Conservation (phyloP, 108 stramenopile species). For the Fistulifera pelliculosa region DNA sequence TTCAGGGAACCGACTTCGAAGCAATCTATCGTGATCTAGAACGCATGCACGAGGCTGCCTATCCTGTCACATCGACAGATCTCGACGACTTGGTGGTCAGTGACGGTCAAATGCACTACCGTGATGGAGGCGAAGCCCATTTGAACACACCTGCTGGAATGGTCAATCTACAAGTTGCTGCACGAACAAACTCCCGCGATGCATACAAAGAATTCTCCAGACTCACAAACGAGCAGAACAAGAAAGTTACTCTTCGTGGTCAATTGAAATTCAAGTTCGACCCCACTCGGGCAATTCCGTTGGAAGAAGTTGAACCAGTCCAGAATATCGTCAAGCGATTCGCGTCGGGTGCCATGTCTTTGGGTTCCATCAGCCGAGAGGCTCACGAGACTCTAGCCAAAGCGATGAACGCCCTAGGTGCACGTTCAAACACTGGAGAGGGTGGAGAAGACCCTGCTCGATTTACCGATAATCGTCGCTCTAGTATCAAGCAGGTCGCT, state of each 20-base stretch:
- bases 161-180: slow-evolving; percentile 90
- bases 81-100: slow-evolving; percentile 77
- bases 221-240: slow-evolving; percentile 79
- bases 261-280: slow-evolving; percentile 89
- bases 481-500: slow-evolving; percentile 91
- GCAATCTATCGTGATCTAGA: slow-evolving; percentile 92
- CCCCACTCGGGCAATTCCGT: slow-evolving; percentile 68
- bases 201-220: slow-evolving; percentile 91
- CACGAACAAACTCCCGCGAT: slow-evolving; percentile 86
- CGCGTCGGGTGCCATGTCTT: slow-evolving; percentile 92
- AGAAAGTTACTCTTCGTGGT: slow-evolving; percentile 88
- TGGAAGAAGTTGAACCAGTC: slow-evolving; percentile 89
- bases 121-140: slow-evolving; percentile 95
- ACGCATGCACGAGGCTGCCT: slow-evolving; percentile 81
- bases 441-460: slow-evolving; percentile 91
- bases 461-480: slow-evolving; percentile 84
- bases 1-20: slow-evolving; percentile 93
- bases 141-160: slow-evolving; percentile 91
- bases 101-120: slow-evolving; percentile 94
- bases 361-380: slow-evolving; percentile 90
- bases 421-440: slow-evolving; percentile 91
- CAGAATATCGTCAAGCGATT: slow-evolving; percentile 91
- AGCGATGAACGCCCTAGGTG: slow-evolving; percentile 89
- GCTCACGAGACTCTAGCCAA: slow-evolving; percentile 91
- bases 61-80: slow-evolving; percentile 43